phyloP scores from a whole-genome alignment of 1,284 basidiomycete species.

The Tremellales sp. region DNA sequence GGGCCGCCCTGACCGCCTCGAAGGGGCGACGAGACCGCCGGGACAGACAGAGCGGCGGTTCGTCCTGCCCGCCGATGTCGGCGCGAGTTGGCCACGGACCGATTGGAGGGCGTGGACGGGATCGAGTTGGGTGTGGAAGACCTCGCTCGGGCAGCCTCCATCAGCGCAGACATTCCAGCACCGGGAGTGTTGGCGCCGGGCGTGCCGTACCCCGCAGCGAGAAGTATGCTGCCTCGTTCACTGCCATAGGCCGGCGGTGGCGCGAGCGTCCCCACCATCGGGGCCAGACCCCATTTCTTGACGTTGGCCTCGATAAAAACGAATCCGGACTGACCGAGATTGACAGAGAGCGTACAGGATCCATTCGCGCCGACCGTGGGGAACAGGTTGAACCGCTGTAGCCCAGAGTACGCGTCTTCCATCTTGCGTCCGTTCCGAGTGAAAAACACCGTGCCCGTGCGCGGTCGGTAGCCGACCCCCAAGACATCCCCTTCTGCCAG shows the following conservation, averaged over 20 bases:
- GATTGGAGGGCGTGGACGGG: constrained; percentile 6
- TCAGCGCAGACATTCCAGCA: constrained; percentile 27
- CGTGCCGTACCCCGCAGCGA: constrained; percentile 68
- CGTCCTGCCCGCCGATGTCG: constrained; percentile 29
- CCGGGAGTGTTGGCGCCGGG: constrained; percentile 26
- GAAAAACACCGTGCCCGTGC: constrained; percentile 94
- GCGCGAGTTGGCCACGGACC: constrained; percentile 22
- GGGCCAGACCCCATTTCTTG: constrained; percentile 96
- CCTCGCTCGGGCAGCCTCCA: constrained; percentile 41
- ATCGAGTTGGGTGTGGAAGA: constrained; percentile 9
- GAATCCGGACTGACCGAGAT: constrained; percentile 91
- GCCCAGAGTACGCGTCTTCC: constrained; percentile 86
- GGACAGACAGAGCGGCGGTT: constrained; percentile 23
- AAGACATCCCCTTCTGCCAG: constrained; percentile 92
- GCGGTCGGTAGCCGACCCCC: constrained; percentile 86
- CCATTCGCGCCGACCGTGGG: constrained; percentile 92
- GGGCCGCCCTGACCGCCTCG: constrained; percentile 32
- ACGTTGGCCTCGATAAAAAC: constrained; percentile 98
- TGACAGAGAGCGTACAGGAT: constrained; percentile 89
- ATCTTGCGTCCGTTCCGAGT: constrained; percentile 92
- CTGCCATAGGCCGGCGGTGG: constrained; percentile 94
- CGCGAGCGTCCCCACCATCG: constrained; percentile 88
- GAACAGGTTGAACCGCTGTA: constrained; percentile 86
- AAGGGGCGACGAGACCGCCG: constrained; percentile 34
- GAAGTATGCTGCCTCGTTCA: constrained; percentile 85